Evolutionary conservation across 352 stramenopile genomes (phyloP), one percentile per base, ranked within the genome.

Genomic region (Pythium dissotocum): DNA sequence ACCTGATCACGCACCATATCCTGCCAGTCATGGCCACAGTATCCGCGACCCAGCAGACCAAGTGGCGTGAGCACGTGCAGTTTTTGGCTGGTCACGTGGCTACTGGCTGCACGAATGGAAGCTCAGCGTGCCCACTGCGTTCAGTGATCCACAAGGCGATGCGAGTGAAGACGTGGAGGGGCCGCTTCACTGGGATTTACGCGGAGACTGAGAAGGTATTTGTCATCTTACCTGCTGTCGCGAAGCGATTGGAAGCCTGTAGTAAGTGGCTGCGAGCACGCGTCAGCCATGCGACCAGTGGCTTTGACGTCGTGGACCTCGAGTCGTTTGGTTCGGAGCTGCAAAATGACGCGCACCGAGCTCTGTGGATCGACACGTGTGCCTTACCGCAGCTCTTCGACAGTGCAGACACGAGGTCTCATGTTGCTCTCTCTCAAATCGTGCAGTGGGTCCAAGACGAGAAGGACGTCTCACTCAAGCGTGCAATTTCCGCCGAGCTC

Each of bases 1-100:
- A 94, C n/a, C 59, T 94, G 26, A 88, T 92, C 32, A 63, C 61
- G 0, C 85, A 88, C 51, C 76, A 93, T 51, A 73, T 94, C 5
- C 35, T 93, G 0, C 83, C 84, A 0, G 73, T 78, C 54, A 76
- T 91, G 59, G 35, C 68, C 21, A 10, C 18, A 35, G 55, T 21
- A 26, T 24, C 14, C 56, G 60, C 1, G 21, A 44, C 14, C 2
- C 42, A 58, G 4, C 9, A 38, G 24, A 1, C 38, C 4, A 24
- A 54, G 42, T 76, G 63, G 63, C 14, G 16, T 9, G 63, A 67
- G 2, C 61, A 63, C 28, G 48, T 69, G 35, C 18, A 32, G 24
- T 74, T 73, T 35, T 32, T 78, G 16, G 57, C 68, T 8, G 40
- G n/a, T 2, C 70, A 76, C 28, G 1, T 76, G 6, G 18, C 44